Evolutionary conservation across 192 early-diverging fungal species (phyloP), one percentile per base, ranked within the genome.

Genomic region (Endogone sp.): DNA sequence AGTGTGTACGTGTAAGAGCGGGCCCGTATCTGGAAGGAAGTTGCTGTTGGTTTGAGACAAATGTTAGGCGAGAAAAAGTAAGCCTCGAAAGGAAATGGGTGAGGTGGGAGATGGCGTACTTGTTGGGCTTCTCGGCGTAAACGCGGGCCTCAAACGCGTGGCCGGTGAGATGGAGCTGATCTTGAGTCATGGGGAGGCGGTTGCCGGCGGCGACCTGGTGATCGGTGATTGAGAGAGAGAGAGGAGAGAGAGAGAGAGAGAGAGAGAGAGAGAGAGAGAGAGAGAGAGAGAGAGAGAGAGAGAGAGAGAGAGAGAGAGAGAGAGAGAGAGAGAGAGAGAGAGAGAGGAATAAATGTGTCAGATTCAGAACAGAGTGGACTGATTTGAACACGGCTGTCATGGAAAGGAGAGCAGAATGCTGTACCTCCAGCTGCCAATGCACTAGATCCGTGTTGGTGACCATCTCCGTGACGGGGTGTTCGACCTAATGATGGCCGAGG

Each of bases 391-490:
- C n/a, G n/a, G n/a, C n/a, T n/a, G n/a, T n/a, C n/a, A n/a, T n/a
- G n/a, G n/a, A n/a, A n/a, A n/a, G n/a, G n/a, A n/a, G n/a, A n/a
- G n/a, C n/a, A n/a, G n/a, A n/a, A n/a, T n/a, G n/a, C n/a, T n/a
- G 62, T 72, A 81, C 80, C 67, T 94, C 91, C 4, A 44, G 37
- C 37, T 44, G 37, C 37, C 37, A 44, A 64, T 94, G 90, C 9
- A 97, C 95, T 65, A 99, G 83, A 70, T 99, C 95, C 9, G 93
- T 94, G 62, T 84, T 80, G 0, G 97, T 96, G 44, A 99, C 85
- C 94, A 95, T 95, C 78, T 99, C 97, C 3, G 97, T 96, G 20
- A 97, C 89, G 11, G 97, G 95, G 75, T 99, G 97, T 81, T 99
- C 97, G 31, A 98, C 95, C 37, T 44, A 13, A 44, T 44, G 37